A percentile compares a stretch with the other conserved stretches of the same genome.
phyloP scores from a whole-genome alignment of 192 early-diverging fungal genomes.

The Coemansia biformis region DNA sequence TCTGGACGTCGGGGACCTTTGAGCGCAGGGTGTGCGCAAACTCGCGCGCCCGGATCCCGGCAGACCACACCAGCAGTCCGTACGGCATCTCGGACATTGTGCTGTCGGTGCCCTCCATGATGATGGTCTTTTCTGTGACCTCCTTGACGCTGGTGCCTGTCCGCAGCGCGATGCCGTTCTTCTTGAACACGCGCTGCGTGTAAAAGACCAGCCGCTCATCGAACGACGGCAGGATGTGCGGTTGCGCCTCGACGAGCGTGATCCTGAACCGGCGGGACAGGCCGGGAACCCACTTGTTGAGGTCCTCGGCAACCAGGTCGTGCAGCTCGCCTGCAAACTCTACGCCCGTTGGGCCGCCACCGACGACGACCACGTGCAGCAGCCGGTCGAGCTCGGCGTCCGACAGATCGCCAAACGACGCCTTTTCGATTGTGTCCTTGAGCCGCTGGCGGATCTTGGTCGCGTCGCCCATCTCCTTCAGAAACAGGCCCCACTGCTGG shows the following conservation, averaged over 20 bases:
- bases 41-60: constrained; percentile 63
- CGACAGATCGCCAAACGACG: constrained; percentile 61
- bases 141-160: constrained; percentile 58
- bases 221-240: constrained; percentile 70
- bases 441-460: constrained; percentile 74
- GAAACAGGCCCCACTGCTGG: constrained; percentile 73
- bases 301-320: constrained; percentile 81
- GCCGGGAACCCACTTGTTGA: constrained; percentile 66
- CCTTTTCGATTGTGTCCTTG: constrained; percentile 75
- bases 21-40: constrained; percentile 53
- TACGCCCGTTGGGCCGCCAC: constrained; percentile 81
- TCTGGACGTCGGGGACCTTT: constrained; percentile 43
- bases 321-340: constrained; percentile 71
- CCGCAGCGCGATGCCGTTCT: constrained; percentile 70
- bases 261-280: constrained; percentile 60
- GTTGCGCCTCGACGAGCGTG: constrained; percentile 75
- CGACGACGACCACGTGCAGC: constrained; percentile 82
- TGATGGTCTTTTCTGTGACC: constrained; percentile 54
- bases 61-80: constrained; percentile 70
- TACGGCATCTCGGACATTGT: constrained; percentile 51
- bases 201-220: constrained; percentile 69
- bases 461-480: constrained; percentile 84
- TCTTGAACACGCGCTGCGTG: constrained; percentile 66
- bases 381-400: constrained; percentile 59
- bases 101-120: constrained; percentile 42